Conservation (phyloP, 2,329 filamentous ascomycete species). For the Colletotrichum trifolii region DNA sequence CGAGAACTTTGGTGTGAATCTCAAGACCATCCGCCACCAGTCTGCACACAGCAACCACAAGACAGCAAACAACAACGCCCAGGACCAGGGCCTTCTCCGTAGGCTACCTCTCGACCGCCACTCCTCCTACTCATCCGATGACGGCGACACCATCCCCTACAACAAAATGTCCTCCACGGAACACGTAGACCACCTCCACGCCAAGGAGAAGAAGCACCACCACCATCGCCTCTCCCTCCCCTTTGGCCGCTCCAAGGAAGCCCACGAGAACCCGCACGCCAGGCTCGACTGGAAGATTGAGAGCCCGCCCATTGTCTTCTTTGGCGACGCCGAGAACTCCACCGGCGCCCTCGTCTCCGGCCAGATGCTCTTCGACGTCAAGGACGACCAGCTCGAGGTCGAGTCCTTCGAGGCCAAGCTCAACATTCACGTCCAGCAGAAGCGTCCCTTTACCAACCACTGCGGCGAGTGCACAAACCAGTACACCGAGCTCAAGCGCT, state of each 20-base stretch:
- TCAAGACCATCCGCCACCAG: constrained; percentile 54
- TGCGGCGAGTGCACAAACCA: constrained; percentile 82
- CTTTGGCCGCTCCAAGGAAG: constrained; percentile 53
- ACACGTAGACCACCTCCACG: constrained; percentile 35
- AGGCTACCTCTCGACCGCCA: constrained; percentile 29
- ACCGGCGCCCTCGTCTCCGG: constrained; percentile 88
- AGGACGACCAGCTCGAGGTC: constrained; percentile 71
- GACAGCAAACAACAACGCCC: constrained; percentile 9
- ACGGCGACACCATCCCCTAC: constrained; percentile 36
- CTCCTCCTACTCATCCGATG: constrained; percentile 36
- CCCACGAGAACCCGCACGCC: constrained; percentile 51
- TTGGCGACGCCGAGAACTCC: constrained; percentile 79
- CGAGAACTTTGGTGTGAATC: constrained; percentile 54
- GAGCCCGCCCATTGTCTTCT: constrained; percentile 87
- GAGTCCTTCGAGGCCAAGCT: constrained; percentile 74
- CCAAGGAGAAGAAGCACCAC: constrained; percentile 49
- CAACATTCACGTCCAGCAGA: constrained; percentile 76
- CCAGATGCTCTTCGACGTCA: constrained; percentile 79
- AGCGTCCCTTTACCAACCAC: constrained; percentile 82
- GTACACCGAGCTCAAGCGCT: constrained; percentile 79
- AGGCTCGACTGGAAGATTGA: constrained; percentile 74
- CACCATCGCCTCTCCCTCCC: constrained; percentile 53
- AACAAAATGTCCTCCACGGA: constrained; percentile 35
- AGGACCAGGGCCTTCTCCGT: constrained; percentile 28
- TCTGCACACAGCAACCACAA: constrained; percentile 19